These are phyloP conservation scores for Boechera retrofracta DNA, from an alignment of 345 rosid genomes.

Conservation along the genomic window DNA sequence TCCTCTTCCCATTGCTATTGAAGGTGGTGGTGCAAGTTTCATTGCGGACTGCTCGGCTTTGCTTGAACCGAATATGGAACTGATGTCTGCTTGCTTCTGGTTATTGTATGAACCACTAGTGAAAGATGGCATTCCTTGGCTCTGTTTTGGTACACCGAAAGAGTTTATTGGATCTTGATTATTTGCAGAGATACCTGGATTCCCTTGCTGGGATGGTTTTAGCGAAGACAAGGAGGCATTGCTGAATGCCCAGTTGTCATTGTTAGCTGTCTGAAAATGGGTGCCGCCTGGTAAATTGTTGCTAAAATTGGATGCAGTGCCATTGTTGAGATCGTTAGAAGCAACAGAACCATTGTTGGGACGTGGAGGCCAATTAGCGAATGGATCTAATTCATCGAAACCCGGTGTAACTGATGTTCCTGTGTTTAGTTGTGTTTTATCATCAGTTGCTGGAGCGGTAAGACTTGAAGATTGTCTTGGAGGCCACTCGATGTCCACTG, in stretches of 20 bases:
- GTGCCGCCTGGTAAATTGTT: conserved; percentile 38
- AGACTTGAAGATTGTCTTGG: conserved; percentile 59
- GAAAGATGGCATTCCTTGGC: conserved; percentile 52
- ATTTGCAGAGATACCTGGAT: conserved; percentile 44
- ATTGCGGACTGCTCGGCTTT: conserved; percentile 63
- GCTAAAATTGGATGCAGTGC: conserved; percentile 45
- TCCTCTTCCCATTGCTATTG: conserved; percentile 74
- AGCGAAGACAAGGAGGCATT: conserved; percentile 48
- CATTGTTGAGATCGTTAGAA: conserved; percentile 55
- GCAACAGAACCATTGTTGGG: conserved; percentile 46
- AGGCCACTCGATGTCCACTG: conserved; percentile 93
- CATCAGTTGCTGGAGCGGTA: conserved; percentile 44
- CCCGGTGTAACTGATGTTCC: conserved; percentile 52
- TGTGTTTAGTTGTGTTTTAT: conserved; percentile 49
- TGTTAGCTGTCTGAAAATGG: conserved; percentile 43
- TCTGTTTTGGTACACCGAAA: conserved; percentile 61
- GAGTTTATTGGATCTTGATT: conserved; percentile 53
- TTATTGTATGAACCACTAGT: conserved; percentile 47
- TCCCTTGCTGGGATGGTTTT: conserved; percentile 53
- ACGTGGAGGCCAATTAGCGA: conserved; percentile 89
- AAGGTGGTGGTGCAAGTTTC: conserved; percentile 93
- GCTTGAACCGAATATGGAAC: conserved; percentile 72
- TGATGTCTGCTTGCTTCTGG: conserved; percentile 65
- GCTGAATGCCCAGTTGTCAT: conserved; percentile 61
- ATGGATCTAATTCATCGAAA: conserved; percentile 86